Evolutionary conservation across 2,329 filamentous ascomycete species (phyloP), one percentile per base, ranked within the genome.

Genomic region (Penicillium sp.): DNA sequence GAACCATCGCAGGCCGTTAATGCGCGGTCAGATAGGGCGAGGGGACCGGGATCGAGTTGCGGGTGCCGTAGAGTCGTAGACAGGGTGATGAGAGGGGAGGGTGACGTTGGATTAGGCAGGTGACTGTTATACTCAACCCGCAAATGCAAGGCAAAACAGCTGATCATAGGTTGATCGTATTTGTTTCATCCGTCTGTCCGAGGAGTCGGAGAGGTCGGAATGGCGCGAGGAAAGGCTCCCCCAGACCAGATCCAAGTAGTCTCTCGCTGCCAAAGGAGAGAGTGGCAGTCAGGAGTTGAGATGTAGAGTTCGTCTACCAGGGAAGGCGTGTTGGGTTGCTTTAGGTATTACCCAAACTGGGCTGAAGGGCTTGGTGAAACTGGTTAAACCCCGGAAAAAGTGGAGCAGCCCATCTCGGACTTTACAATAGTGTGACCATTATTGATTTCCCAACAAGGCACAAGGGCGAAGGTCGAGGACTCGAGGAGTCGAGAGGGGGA

Each of bases 1-100:
- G 55, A 64, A 68, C 47, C 67, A 68, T 69, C 62, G 61, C 67
- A 65, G 60, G 61, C 52, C 56, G 35, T 48, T 58, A 37, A 48
- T 58, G 61, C 39, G 60, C 45, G 48, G 39, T 42, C 28, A 25
- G 37, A 50, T 50, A 55, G 47, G 54, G 59, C 49, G 57, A 50
- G 34, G 35, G 31, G 28, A 15, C 47, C 35, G 45, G 42, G 34
- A 34, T 35, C 12, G 43, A 41, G 49, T 37, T 38, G 54, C 54
- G 38, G 25, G 50, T 41, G 25, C 7, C n/a, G 38, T 22, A 34
- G 39, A 25, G 20, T 20, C 20, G 20, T 20, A 20, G 20, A 20
- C 8, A 43, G 38, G 38, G 39, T 28, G 45, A 57, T 17, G 20
- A 37, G 39, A 57, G 39, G 34, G 12, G 25, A 50, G 45, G 45